Evolutionary conservation across 2,329 filamentous ascomycete genomes (phyloP).

Genomic region (Albifimbria verrucaria): DNA sequence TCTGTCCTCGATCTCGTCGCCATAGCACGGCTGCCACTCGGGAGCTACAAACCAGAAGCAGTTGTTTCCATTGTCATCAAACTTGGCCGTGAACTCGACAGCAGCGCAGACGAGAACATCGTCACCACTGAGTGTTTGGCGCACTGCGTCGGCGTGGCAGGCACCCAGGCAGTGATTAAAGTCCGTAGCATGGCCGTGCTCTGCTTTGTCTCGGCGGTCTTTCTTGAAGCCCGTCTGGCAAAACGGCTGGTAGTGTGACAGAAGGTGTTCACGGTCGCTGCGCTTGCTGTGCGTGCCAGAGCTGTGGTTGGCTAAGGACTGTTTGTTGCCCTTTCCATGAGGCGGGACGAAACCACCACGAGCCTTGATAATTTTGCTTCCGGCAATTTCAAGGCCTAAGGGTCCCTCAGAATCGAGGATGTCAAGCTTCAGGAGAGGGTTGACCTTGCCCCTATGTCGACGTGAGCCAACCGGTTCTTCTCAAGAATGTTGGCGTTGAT

Average conservation of each 20-base stretch:
- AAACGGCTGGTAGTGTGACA: conserved; percentile 20
- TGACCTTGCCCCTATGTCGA: conserved; percentile 9
- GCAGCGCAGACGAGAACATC: conserved; percentile 17
- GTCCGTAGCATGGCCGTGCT: conserved; percentile 13
- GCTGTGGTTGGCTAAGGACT: too few species aligned
- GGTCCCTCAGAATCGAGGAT: too few species aligned
- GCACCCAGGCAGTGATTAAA: conserved; percentile 20
- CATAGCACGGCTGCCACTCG: conserved; percentile 17
- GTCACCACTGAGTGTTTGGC: conserved; percentile 13
- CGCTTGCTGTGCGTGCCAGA: too few species aligned
- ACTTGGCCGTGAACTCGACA: conserved; percentile 15
- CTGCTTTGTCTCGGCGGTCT: conserved; percentile 11
- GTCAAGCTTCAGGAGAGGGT: conserved; percentile 9
- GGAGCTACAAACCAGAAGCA: conserved; percentile 19
- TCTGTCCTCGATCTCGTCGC: conserved; percentile 16
- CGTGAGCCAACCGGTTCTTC: neutral
- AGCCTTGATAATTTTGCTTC: too few species aligned
- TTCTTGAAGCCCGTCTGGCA: conserved; percentile 21
- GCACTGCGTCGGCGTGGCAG: conserved; percentile 17
- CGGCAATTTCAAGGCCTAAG: too few species aligned
- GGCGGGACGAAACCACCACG: too few species aligned
- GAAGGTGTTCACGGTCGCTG: conserved; percentile 5
- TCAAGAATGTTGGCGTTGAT: conserved; percentile 12
- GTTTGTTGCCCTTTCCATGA: too few species aligned
- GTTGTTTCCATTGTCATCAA: conserved; percentile 14